Evolutionary conservation across 1,139 yeast species (phyloP).

Genomic region (Geotrichum candidum): DNA sequence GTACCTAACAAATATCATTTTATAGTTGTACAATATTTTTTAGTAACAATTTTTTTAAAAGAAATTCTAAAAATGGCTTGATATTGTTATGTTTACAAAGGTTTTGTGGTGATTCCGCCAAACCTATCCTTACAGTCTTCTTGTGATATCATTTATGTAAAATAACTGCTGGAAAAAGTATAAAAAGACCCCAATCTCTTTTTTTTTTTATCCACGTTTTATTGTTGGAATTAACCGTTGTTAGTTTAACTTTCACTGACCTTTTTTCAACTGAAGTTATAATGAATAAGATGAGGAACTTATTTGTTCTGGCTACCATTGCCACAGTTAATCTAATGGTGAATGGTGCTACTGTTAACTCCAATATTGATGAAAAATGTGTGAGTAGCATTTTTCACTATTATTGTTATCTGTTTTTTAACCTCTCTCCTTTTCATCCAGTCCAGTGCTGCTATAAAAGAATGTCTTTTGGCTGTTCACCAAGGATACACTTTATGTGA

Average conservation of each 20-base stretch:
- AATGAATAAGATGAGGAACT: conserved; percentile 1
- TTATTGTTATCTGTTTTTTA: background rate
- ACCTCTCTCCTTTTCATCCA: background rate
- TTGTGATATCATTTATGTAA: background rate
- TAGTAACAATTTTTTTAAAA: background rate
- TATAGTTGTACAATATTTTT: too few species aligned
- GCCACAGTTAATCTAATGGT: background rate
- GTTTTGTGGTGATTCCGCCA: background rate
- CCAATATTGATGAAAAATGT: conserved; percentile 6
- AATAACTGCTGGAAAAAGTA: background rate
- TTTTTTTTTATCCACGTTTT: background rate
- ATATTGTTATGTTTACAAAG: background rate
- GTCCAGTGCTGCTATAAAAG: background rate
- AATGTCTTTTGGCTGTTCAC: conserved; percentile 10
- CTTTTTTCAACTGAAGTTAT: background rate
- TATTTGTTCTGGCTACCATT: conserved; percentile 1
- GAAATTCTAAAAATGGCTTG: background rate
- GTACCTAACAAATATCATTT: too few species aligned
- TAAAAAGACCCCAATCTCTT: background rate
- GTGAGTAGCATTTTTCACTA: background rate
- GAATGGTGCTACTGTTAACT: conserved; percentile 1
- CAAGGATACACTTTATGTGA: conserved; percentile 22
- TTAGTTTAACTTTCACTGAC: background rate
- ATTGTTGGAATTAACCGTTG: background rate
- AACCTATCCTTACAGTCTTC: background rate